Percentiles rank a stretch among this genome's conserved stretches.
These are phyloP conservation scores for Phytophthora crassamura DNA, from an alignment of 352 stramenopile species.

Conservation along the genomic window DNA sequence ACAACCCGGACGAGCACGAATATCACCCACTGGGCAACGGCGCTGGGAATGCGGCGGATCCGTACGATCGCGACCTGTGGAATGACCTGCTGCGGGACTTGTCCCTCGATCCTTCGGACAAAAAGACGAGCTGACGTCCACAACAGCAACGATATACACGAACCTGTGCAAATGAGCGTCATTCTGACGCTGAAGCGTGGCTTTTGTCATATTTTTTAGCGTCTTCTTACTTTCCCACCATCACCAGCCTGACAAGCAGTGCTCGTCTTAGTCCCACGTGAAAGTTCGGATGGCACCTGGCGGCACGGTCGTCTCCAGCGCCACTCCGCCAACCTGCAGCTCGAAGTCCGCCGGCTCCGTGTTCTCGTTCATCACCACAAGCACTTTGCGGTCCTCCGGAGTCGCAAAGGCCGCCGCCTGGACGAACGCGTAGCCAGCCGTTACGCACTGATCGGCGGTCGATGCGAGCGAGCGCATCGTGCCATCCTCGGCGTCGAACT, in stretches of 20 bases:
- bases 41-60: conserved; percentile 40
- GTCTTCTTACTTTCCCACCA: no score
- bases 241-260: no score
- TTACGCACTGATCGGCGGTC: conserved; percentile 69
- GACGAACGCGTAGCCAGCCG: conserved; percentile 78
- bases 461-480: conserved; percentile 57
- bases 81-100: conserved; percentile 62
- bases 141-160: conserved; percentile 4
- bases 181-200: conserved; percentile 15
- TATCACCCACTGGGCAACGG: conserved; percentile 55
- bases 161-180: conserved; percentile 8
- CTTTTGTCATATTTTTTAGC: conserved; percentile 3
- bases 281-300: conserved; percentile 75
- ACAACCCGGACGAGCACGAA: conserved; percentile 37
- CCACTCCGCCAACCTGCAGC: conserved; percentile 51
- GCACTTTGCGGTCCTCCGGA: conserved; percentile 72
- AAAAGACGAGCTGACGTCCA: conserved; percentile 19
- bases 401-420: conserved; percentile 77
- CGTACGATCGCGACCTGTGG: conserved; percentile 75
- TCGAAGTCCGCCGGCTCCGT: conserved; percentile 74
- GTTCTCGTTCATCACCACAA: conserved; percentile 89
- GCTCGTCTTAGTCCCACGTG: conserved; percentile 56
- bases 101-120: conserved; percentile 31
- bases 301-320: conserved; percentile 63
- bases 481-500: conserved; percentile 53